Base-by-base conservation (phyloP, 352 stramenopile genomes). In the Pythium volutum region DNA sequence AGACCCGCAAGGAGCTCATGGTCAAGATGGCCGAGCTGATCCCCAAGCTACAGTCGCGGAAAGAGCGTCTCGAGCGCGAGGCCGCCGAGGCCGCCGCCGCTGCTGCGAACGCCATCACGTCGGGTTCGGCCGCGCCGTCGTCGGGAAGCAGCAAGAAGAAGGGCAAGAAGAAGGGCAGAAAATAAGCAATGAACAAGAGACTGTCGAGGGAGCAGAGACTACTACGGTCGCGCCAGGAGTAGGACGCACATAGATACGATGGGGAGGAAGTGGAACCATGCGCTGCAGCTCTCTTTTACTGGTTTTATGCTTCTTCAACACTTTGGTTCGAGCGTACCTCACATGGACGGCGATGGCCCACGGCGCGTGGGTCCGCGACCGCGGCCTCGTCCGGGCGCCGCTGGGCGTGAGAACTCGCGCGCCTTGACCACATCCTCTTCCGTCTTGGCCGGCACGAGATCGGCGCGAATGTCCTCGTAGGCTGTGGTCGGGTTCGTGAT, bases 1-100 rank as follows among this genome's bases (percentile, higher is more conserved):
- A 78, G 42, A 87, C 66, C 23, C 81, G 82, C 53, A 93, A 90
- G 68, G 64, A 74, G 11, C 59, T 93, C 38, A 92, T 95, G 84
- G 42, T 91, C 59, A 92, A 94, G 72, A 94, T 95, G 84, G 84
- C 76, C 7, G 84, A 94, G 63, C 70, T 94, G 9, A 91, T 94
- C 52, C 87, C 87, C 14, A 93, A 91, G 70, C 70, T 94, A 36
- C 81, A 92, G 60, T 88, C 81, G 16, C 79, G 87, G 47, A 92
- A 91, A 71, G 56, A 81, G 51, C 79, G 84, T 23, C 82, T 95
- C 15, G 79, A 81, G 56, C 84, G 83, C 22, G 83, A 92, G 56
- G 79, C 79, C 0, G 79, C 79, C 34, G 79, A 87, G 46, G 82
- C 77, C 29, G 74, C 79, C 25, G 48, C 38, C 14, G 50, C 56